These are phyloP conservation scores for Botryosphaeria dothidea DNA, from an alignment of 2,329 filamentous ascomycete genomes.

Conservation along the genomic window DNA sequence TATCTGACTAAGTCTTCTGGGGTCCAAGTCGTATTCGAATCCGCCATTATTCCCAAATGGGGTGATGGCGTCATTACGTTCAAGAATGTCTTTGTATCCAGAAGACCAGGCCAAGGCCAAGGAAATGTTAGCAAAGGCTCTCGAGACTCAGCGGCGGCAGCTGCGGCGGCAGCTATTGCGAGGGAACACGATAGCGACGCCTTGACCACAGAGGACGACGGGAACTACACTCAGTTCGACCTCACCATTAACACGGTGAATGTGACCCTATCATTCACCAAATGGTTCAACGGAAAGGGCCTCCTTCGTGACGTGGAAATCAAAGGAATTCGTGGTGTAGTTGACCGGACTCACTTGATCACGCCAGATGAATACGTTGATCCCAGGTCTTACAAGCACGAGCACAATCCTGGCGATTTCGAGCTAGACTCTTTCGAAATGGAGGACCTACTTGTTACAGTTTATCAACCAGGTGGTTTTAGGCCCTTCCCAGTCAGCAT, in stretches of 20 bases:
- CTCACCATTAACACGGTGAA: slow-evolving; percentile 93
- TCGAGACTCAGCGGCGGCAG: slow-evolving; percentile 78
- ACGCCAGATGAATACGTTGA: slow-evolving; percentile 72
- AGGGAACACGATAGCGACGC: slow-evolving; percentile 45
- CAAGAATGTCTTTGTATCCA: slow-evolving; percentile 92
- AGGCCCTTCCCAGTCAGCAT: slow-evolving; percentile 95
- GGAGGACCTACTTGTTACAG: slow-evolving; percentile 86
- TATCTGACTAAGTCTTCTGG: slow-evolving; percentile 94
- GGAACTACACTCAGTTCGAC: slow-evolving; percentile 97
- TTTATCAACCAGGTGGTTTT: slow-evolving; percentile 88
- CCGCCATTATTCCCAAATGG: slow-evolving; percentile 96
- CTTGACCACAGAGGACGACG: slow-evolving; percentile 68
- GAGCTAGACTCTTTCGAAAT: slow-evolving; percentile 97
- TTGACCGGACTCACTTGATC: slow-evolving; percentile 82
- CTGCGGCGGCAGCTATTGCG: slow-evolving; percentile 69
- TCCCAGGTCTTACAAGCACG: slow-evolving; percentile 82
- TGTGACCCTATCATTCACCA: slow-evolving; percentile 94
- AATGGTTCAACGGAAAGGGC: slow-evolving; percentile 98
- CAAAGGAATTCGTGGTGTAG: slow-evolving; percentile 86
- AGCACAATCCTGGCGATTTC: slow-evolving; percentile 89
- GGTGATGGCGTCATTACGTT: slow-evolving; percentile 93
- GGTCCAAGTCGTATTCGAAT: slow-evolving; percentile 93
- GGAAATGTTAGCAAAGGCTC: slow-evolving; percentile 92
- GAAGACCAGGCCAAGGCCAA: slow-evolving; percentile 77
- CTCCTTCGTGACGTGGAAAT: slow-evolving; percentile 89